A percentile compares a stretch with the other conserved stretches of the same genome.
phyloP scores from a whole-genome alignment of 495 filamentous ascomycete genomes.

The Amorphotheca resinae region DNA sequence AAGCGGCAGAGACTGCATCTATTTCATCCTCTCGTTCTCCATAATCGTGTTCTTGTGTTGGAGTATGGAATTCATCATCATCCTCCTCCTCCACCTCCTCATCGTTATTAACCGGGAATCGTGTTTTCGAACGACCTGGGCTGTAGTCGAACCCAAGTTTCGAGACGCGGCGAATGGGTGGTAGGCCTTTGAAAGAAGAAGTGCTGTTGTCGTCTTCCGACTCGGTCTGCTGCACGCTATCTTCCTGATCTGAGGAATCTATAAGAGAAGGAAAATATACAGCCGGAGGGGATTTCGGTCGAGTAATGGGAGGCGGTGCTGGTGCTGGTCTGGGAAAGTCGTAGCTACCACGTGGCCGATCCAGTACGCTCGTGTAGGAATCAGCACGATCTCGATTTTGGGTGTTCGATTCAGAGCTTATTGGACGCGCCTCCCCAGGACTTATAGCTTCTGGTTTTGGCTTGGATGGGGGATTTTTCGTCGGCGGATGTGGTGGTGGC shows the following conservation, averaged over 20 bases:
- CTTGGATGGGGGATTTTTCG: slow-evolving; percentile 2
- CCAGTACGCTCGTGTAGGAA: slow-evolving; percentile 7
- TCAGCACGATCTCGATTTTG: background rate
- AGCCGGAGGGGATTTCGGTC: background rate
- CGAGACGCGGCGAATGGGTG: slow-evolving; percentile 39
- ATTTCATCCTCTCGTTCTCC: background rate
- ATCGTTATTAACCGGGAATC: slow-evolving; percentile 18
- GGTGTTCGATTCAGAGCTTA: background rate
- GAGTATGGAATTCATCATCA: background rate
- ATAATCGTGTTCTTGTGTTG: background rate
- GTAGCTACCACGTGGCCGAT: slow-evolving; percentile 9
- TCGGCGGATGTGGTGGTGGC: background rate
- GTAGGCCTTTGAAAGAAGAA: slow-evolving; percentile 28
- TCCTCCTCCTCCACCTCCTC: slow-evolving; percentile 10
- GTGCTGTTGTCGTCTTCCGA: slow-evolving; percentile 1
- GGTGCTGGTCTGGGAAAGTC: background rate
- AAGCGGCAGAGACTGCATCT: background rate
- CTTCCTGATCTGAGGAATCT: background rate
- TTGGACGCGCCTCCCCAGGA: background rate
- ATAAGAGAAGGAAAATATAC: background rate
- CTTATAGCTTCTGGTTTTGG: background rate
- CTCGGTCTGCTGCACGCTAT: background rate
- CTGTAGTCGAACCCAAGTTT: slow-evolving; percentile 31
- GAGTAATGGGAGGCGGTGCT: background rate
- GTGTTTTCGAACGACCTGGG: slow-evolving; percentile 18